Base-by-base conservation (phyloP, 305 asterid genomes). In the Salvia sclarea region DNA sequence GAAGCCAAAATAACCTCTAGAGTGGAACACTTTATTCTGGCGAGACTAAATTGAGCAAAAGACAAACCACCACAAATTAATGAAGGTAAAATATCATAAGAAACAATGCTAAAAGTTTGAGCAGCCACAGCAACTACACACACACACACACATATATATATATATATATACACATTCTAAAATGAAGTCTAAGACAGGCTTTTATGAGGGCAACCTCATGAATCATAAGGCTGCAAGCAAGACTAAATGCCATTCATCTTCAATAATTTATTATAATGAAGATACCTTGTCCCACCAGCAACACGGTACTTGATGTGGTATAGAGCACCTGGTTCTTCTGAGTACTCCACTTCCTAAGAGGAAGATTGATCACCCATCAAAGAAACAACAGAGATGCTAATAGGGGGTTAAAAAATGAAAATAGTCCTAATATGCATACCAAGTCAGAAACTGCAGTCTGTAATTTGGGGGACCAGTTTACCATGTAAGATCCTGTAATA, bases 381-480 rank as follows among this genome's bases (percentile, higher is more conserved):
- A 44, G 7, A 24, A 33, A 47, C 43, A 48, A 62, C 8, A 69
- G 62, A 64, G 52, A 33, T 65, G 20, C 41, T 35, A 61, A 53
- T 30, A 72, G 64, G 45, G 31, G 16, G 49, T 60, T 21, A 33
- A 25, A 55, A 33, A 30, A 11, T 68, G 48, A 70, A 68, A 70
- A 14, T 40, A 50, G 64, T 30, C 45, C 38, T 20, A 47, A 61
- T 45, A 43, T 61, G 75, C 78, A 9, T 91, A 94, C 99, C 95
- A 94, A 82, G 78, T 94, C 99, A 73, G 99, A 94, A 81, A 94
- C 99, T 76, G 99, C 99, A 66, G 99, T 94, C 85, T 91, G 99
- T 79, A 94, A 88, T 73, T 82, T 94, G 41, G 98, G 98, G 30
- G 98, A 94, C 99, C 99, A 94, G 79, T 91, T 94, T 67, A 94